phyloP scores from a whole-genome alignment of 345 rosid genomes.

The Nasturtium officinale region DNA sequence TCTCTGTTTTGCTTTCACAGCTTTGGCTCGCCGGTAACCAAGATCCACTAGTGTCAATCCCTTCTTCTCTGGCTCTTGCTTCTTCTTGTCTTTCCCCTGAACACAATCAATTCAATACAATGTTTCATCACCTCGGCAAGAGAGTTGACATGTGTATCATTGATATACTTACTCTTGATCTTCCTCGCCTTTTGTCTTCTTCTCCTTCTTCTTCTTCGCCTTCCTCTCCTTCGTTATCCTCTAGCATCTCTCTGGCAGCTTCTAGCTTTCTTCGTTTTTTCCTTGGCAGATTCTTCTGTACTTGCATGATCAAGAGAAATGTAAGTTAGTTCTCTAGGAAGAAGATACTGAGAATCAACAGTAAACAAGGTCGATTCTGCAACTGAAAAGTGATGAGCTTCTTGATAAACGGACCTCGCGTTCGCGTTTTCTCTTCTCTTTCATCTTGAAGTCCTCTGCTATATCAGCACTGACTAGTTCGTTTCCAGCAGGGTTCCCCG shows the following conservation, averaged over 20 bases:
- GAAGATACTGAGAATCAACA: background rate
- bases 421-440: conserved; percentile 90
- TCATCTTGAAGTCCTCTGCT: conserved; percentile 89
- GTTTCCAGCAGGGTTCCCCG: conserved; percentile 55
- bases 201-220: conserved; percentile 57
- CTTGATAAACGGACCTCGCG: conserved; percentile 59
- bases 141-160: background rate
- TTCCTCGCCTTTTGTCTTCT: conserved; percentile 36
- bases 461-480: conserved; percentile 76
- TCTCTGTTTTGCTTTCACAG: conserved; percentile 74
- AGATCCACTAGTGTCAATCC: conserved; percentile 71
- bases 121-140: background rate
- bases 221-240: conserved; percentile 56
- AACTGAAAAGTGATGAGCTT: conserved; percentile 22
- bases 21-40: conserved; percentile 89
- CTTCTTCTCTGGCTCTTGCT: conserved; percentile 58
- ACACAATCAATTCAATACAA: conserved; percentile 2
- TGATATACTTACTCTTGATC: conserved; percentile 49
- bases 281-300: conserved; percentile 87
- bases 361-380: conserved; percentile 19
- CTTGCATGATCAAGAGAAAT: conserved; percentile 25
- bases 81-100: conserved; percentile 56
- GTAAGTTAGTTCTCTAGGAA: conserved; percentile 29
- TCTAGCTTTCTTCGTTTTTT: conserved; percentile 86
- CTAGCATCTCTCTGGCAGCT: conserved; percentile 97